Evolutionary conservation across 345 rosid genomes (phyloP), one percentile per base, ranked within the genome.

Genomic region (Brassica incana): DNA sequence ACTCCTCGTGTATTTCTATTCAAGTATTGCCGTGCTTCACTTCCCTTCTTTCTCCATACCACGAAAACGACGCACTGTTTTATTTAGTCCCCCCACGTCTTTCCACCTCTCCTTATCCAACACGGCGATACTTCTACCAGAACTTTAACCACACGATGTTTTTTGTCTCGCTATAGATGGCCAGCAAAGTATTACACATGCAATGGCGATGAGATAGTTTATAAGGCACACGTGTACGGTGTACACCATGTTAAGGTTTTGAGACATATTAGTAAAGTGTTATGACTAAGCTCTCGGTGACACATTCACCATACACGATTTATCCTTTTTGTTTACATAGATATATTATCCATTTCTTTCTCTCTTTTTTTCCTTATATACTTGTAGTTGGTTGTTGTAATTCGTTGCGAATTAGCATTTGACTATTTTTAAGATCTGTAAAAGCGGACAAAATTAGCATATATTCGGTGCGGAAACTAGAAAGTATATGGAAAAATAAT

Each of bases 11-110:
- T 10, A 0, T 54, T 18, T 18, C 23, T 40, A 40, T 23, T 36
- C 8, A 8, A 8, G 12, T 70, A 1, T 62, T 54, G 79, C 63
- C 83, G 79, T 80, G 83, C 67, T 29, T 64, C 18, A 40, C 75
- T 80, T 75, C 65, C 50, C 29, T 7, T 65, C 32, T 50, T 14
- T 65, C 50, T 61, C 52, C 58, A 3, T 30, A 25, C 56, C 78
- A 62, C 7, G 71, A 73, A 74, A 63, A 74, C 75, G 83, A 74
- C 75, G 63, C 65, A 6, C 59, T 50, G 75, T 68, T 79, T 69
- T 23, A 1, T 43, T 30, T 73, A 15, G 40, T 50, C 70, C 65
- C 9, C 52, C 16, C 72, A 77, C 76, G 71, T 77, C 32, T 77
- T 61, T 20, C 30, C 43, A 59, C 29, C 54, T 40, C 20, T 78